Evolutionary conservation across 768 basidiomycete species (phyloP).

Genomic region (Leccinum disarticulatum): DNA sequence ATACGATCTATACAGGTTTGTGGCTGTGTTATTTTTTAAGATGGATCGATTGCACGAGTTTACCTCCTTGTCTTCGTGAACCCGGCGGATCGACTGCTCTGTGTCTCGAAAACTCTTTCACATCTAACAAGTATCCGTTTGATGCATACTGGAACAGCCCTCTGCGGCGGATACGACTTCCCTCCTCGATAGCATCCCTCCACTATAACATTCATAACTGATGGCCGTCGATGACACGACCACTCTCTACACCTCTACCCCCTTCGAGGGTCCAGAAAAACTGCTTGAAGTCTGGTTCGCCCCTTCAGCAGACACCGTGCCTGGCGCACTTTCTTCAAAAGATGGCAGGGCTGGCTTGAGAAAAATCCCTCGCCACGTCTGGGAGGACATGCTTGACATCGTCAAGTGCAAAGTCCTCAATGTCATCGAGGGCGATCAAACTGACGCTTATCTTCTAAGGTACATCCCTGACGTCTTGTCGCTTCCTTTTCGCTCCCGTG

Average conservation of each 20-base stretch:
- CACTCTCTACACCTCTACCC: conserved; percentile 39
- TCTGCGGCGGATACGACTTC: conserved; percentile 36
- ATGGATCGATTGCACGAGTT: conserved; percentile 7
- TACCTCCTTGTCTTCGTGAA: conserved; percentile 16
- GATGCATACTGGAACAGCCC: conserved; percentile 47
- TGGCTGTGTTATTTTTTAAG: conserved; percentile 23
- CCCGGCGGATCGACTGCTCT: conserved; percentile 16
- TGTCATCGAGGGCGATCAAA: conserved; percentile 82
- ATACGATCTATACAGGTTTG: conserved; percentile 23
- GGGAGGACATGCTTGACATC: conserved; percentile 97
- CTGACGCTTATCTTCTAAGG: conserved; percentile 96
- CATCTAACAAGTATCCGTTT: conserved; percentile 26
- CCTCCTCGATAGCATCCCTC: conserved; percentile 49
- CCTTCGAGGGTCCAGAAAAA: conserved; percentile 94
- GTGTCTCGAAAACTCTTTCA: conserved; percentile 14
- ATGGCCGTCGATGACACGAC: conserved; percentile 28
- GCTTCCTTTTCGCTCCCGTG: conserved; percentile 1
- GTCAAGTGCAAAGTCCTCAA: conserved; percentile 97
- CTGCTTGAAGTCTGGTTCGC: conserved; percentile 98
- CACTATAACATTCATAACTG: conserved; percentile 12
- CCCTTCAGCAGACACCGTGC: conserved; percentile 64
- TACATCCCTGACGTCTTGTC: conserved; percentile 37
- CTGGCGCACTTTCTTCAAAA: conserved; percentile 38
- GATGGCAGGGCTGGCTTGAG: conserved; percentile 69
- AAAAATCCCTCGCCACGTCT: conserved; percentile 67